Conservation (phyloP, 176 grass and related monocot species). For the Lolium multiflorum region DNA sequence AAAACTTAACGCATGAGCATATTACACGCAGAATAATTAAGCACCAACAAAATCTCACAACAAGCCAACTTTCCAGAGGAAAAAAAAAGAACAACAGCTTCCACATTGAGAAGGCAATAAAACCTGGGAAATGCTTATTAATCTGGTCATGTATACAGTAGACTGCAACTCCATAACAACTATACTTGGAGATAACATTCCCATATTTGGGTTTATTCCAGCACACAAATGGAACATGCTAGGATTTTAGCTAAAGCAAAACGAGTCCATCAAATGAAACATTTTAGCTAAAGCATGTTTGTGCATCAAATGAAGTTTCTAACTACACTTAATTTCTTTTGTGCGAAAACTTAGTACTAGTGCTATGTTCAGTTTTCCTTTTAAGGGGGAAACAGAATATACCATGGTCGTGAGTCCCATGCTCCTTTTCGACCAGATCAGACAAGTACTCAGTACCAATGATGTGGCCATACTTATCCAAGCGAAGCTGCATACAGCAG, state of each 20-base stretch:
- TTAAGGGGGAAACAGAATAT: constrained; percentile 29
- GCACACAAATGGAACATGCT: background rate
- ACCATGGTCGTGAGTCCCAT: constrained; percentile 82
- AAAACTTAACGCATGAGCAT: constrained; percentile 35
- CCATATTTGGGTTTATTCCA: constrained; percentile 4
- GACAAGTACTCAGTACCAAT: constrained; percentile 90
- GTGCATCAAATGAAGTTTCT: constrained; percentile 9
- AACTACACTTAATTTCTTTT: background rate
- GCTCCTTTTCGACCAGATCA: constrained; percentile 95
- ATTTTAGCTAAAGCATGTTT: constrained; percentile 31
- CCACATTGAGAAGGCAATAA: constrained; percentile 16
- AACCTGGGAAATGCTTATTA: background rate
- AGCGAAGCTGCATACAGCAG: constrained; percentile 70
- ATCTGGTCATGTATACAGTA: background rate
- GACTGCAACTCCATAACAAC: background rate
- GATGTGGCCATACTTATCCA: constrained; percentile 74
- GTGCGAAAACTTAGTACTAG: constrained; percentile 7
- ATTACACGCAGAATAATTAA: constrained; percentile 35
- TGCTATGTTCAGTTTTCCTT: background rate
- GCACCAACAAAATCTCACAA: constrained; percentile 5
- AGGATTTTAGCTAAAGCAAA: constrained; percentile 12
- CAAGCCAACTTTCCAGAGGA: background rate
- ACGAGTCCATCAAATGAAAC: background rate
- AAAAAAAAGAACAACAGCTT: background rate
- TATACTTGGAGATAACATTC: background rate